Evolutionary conservation across 768 basidiomycete genomes (phyloP), one percentile per base, ranked within the genome.

Genomic region (Coprinellus micaceus): DNA sequence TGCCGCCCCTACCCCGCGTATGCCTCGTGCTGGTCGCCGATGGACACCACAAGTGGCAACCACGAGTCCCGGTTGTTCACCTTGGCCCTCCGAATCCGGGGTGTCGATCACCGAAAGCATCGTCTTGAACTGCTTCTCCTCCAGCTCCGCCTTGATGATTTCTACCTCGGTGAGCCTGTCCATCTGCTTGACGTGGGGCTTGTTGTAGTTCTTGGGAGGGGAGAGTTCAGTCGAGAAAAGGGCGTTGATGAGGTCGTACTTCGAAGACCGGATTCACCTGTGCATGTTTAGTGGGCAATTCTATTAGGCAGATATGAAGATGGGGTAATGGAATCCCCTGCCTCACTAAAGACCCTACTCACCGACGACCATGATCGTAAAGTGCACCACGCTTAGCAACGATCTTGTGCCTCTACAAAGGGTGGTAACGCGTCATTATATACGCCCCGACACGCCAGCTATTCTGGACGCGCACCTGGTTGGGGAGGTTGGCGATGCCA

Each of bases 21-120:
- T 11, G 89, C 88, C 68, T 96, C 92, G 68, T 94, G 92, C 75
- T 94, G 91, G 79, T 94, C 92, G 69, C 94, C 91, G 63, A 97
- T 94, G 73, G 98, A 98, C 73, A 98, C 96, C 69, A 99, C 88
- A 63, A 99, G 98, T 53, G 97, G 97, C 26, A 84, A 81, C 97
- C 97, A 99, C 19, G 93, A 95, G 73, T 98, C 97, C 55, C 93
- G 85, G 83, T 99, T 99, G 91, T 99, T 99, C 77, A 99, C 96
- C 67, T 98, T 98, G 88, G n/a, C n/a, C 98, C 97, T 36, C 97
- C 97, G 61, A 98, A 99, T 26, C 97, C 97, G 53, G 97, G 97
- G 96, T 98, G 74, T 99, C 97, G 62, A 99, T 96, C 69, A 98
- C 97, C 17, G 91, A 95, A 61, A 99, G 85, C 81, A 98, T 98